Percentiles rank a stretch among this genome's conserved stretches.
These are phyloP conservation scores for Starmera quercuum DNA, from an alignment of 805 yeast species.

Conservation along the genomic window DNA sequence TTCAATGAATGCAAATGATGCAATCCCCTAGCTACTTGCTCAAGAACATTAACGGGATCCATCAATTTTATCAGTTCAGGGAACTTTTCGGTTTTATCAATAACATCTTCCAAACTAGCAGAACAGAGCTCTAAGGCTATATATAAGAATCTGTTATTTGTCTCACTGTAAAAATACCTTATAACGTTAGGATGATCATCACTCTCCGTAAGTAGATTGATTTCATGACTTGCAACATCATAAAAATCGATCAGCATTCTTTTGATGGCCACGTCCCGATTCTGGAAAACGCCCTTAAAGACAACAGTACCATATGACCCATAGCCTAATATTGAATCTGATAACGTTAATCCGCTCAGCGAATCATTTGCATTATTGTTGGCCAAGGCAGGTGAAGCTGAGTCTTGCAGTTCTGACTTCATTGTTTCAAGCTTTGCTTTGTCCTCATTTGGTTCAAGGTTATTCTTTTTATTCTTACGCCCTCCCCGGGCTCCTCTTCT, in stretches of 20 bases:
- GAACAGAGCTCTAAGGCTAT: conserved; percentile 91
- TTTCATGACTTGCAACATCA: conserved; percentile 91
- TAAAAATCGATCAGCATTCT: conserved; percentile 89
- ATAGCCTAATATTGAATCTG: conserved; percentile 78
- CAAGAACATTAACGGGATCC: conserved; percentile 47
- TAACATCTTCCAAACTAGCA: conserved; percentile 80
- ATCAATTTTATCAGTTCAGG: conserved; percentile 31
- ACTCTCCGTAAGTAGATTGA: conserved; percentile 79
- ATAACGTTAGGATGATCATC: conserved; percentile 96
- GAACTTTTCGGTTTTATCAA: conserved; percentile 42
- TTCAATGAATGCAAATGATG: conserved; percentile 82
- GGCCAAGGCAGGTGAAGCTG: not conserved
- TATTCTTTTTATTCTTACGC: conserved; percentile 37
- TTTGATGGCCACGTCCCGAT: conserved; percentile 92
- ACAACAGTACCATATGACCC: conserved; percentile 98
- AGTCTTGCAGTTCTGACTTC: not conserved
- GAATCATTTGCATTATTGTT: conserved; percentile 8
- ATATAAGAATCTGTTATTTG: conserved; percentile 78
- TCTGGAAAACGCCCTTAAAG: conserved; percentile 81
- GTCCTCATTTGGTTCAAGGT: not conserved
- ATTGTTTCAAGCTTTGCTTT: conserved; percentile 13
- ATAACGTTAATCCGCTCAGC: conserved; percentile 48
- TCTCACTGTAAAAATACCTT: conserved; percentile 88
- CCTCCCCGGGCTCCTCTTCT: conserved; percentile 89
- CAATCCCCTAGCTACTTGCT: conserved; percentile 78